Evolutionary conservation across 2,329 filamentous ascomycete genomes (phyloP).

Genomic region (Orbilia blumenaviensis): DNA sequence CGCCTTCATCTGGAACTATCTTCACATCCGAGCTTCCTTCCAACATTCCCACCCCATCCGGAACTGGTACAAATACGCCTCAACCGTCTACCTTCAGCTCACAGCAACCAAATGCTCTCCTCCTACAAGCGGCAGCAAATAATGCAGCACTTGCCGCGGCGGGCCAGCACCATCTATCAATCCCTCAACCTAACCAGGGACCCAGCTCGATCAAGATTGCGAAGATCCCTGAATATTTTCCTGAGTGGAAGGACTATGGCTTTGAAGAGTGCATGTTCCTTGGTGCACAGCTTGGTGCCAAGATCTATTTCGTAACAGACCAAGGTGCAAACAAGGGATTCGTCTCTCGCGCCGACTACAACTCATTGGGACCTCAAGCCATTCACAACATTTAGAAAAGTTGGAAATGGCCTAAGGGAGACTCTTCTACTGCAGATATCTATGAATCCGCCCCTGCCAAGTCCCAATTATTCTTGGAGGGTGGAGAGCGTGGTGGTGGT

Average conservation of each 20-base stretch:
- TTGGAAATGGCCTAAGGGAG: background rate
- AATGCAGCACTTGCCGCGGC: conserved; percentile 66
- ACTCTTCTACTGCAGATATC: background rate
- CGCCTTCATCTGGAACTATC: conserved; percentile 90
- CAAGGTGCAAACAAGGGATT: conserved; percentile 74
- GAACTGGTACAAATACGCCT: conserved; percentile 90
- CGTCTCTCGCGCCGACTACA: conserved; percentile 74
- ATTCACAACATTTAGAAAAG: conserved; percentile 66
- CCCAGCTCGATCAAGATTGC: conserved; percentile 84
- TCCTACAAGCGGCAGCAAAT: conserved; percentile 87
- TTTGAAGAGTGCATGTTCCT: conserved; percentile 86
- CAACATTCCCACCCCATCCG: conserved; percentile 87
- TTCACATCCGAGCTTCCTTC: conserved; percentile 97
- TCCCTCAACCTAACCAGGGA: conserved; percentile 73
- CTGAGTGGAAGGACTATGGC: conserved; percentile 84
- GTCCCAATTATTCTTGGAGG: no score
- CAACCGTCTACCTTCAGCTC: conserved; percentile 68
- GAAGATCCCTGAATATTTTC: conserved; percentile 81
- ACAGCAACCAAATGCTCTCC: conserved; percentile 82
- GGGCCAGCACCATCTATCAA: conserved; percentile 61
- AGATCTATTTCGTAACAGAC: conserved; percentile 75
- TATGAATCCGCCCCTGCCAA: background rate
- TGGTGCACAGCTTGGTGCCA: conserved; percentile 85
- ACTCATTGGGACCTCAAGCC: conserved; percentile 71
- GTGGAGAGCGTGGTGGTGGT: no score